Base-by-base conservation (phyloP, 257 asterid species). In the Schizonepeta tenuifolia region DNA sequence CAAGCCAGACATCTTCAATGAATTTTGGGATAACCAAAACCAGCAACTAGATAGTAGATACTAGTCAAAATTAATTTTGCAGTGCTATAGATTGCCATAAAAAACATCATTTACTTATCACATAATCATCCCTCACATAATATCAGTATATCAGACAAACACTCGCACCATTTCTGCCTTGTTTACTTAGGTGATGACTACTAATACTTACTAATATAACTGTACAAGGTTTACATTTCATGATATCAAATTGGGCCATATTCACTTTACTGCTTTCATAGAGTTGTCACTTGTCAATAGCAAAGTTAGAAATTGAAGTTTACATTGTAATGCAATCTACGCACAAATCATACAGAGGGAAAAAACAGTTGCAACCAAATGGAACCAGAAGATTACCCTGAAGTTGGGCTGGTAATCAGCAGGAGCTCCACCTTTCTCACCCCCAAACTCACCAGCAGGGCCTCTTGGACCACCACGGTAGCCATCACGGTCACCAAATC, bases 391-490 rank as follows among this genome's bases (percentile, higher is more conserved):
- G 64, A 56, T 3, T 81, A 93, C 98, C 96, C 93, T 86, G 83
- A 93, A 93, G 70, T 86, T 84, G 65, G 98, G 98, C 77, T 89
- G 93, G n/a, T 77, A 93, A 73, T 93, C 98, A 66, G 98, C 98
- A 4, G 98, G 98, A 36, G 98, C 98, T 65, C 97, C 97, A 62
- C 96, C 86, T 74, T 90, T 93, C 51, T 92, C 98, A 59, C 88
- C 95, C 9, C 90, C 96, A 66, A 82, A 87, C 38, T 92, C 98
- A 35, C 96, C 98, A 0, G 96, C 84, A 22, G 96, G 96, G 0
- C 92, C 96, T 81, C 96, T 77, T 41, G 96, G 96, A 11, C 97
- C 98, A 66, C 88, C 88, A 65, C 98, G 95, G 83, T 93, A 93
- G 1, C 98, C 98, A 61, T 93, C 98, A 31, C 98, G 84, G 22